Evolutionary conservation across 2,329 filamentous ascomycete species (phyloP), one percentile per base, ranked within the genome.

Genomic region (Penicillium sp.): DNA sequence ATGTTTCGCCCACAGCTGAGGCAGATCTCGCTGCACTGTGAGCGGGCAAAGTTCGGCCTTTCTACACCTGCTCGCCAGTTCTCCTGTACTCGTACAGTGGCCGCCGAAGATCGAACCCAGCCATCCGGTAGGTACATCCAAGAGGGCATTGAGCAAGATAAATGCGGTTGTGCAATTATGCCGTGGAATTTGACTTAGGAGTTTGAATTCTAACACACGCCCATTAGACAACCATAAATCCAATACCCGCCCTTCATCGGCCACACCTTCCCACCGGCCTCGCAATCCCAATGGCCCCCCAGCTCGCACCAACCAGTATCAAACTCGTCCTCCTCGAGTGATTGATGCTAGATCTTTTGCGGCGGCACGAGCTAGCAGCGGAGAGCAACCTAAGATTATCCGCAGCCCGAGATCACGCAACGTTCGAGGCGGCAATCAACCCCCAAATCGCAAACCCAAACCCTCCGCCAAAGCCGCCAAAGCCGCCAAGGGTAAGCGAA

Each of bases 281-380:
- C 66, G 48, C 65, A 59, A 50, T 47, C 57, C 52, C 55, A 62
- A 50, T 56, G 60, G 57, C n/a, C 56, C 57, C 11, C 54, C 54
- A 33, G 40, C 56, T 46, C 43, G 62, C 16, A 36, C 60, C 27
- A 56, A 61, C 31, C 60, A 61, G 39, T 59, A 59, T 45, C 61
- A 60, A 41, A 48, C 59, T 41, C 66, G 63, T 39, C 65, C 70
- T 38, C 68, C 66, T 41, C 67, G 70, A 29, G 64, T 66, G 21
- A 52, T 76, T 52, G 74, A 76, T 60, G 74, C 74, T 15, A 66
- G 74, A 47, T 70, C 72, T 8, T 67, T 76, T 29, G 73, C 67
- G 6, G 71, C 72, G 9, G 60, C 68, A n/a, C 64, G 63, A 48
- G 54, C 64, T 29, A 40, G 48, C 29, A 65, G 65, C 53, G 65